Percentiles rank a stretch among this genome's conserved stretches.
Evolutionary conservation across 257 asterid species (phyloP).

Genomic region (Nicotiana tomentosiformis): DNA sequence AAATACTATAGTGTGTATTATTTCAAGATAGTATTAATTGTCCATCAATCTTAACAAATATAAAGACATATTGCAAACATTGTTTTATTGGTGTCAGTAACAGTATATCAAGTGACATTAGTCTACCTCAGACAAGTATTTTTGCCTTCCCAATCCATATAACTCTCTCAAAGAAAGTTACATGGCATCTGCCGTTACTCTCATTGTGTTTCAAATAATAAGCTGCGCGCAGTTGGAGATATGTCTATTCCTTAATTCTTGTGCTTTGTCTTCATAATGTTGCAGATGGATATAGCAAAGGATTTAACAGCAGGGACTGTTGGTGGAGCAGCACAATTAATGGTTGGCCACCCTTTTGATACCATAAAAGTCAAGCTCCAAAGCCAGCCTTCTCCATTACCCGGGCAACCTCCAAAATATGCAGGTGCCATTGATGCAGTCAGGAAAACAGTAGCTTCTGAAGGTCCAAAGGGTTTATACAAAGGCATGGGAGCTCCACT

Average conservation of each 20-base stretch:
- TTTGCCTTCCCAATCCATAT: neutral
- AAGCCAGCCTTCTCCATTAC: slow-evolving; percentile 82
- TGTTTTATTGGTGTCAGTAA: neutral
- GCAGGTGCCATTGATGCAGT: slow-evolving; percentile 90
- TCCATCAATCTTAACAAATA: neutral
- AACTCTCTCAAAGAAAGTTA: neutral
- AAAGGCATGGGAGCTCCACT: slow-evolving; percentile 97
- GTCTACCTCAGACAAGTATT: neutral
- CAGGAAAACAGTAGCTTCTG: slow-evolving; percentile 79
- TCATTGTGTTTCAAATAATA: neutral
- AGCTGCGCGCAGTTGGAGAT: neutral
- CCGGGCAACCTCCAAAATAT: slow-evolving; percentile 71
- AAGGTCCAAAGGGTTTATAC: slow-evolving; percentile 86
- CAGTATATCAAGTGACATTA: neutral
- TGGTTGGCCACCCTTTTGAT: slow-evolving; percentile 94
- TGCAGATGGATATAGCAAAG: slow-evolving; percentile 81
- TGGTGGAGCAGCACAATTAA: slow-evolving; percentile 89
- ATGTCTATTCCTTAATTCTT: neutral
- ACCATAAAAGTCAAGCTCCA: slow-evolving; percentile 97
- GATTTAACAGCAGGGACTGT: slow-evolving; percentile 67
- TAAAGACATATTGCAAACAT: neutral
- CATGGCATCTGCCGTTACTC: neutral
- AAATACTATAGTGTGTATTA: neutral
- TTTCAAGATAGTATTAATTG: neutral
- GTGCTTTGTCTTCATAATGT: neutral